Base-by-base conservation (phyloP, 805 yeast species). In the Spathaspora arborariae region DNA sequence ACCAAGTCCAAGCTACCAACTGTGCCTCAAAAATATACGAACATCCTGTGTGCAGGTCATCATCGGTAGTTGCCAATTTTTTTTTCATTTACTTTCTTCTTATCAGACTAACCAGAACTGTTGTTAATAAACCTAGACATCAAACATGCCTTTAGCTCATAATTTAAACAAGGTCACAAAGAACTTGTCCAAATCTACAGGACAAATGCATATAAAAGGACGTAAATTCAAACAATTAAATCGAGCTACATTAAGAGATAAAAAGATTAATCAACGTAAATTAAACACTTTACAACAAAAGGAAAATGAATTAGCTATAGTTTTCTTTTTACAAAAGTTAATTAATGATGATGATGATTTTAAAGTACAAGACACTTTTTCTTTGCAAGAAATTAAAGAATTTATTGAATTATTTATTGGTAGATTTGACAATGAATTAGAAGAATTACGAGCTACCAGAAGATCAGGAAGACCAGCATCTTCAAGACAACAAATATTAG, bases 391-490 rank as follows among this genome's bases (percentile, higher is more conserved):
- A 22, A 72, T 84, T 56, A 78, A 81, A 53, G 60, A 68, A 0
- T 77, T 90, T 50, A 73, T 88, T 42, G 79, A 78, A 48, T 78
- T 79, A 34, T 88, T 59, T 74, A 68, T 91, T 11, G 62, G 76
- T 13, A 78, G 96, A 62, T 84, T 83, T 57, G 87, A 85, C 56
- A 89, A 80, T 13, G 97, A 91, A 60, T 62, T 92, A 44, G 77
- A 77, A n/a, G 71, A 71, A 44, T 69, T 88, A 46, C 78, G 76
- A 50, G 65, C 62, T 4, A 79, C 75, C 45, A 80, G 96, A 71
- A 79, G 96, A 60, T 81, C 90, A n/a, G 95, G 96, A 15, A 78
- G 98, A 68, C 96, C 99, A 8, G 76, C 87, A 15, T 66, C 86
- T 5, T 79, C 78, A 50, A 81, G 81, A 59, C 96, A 88, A 57